Evolutionary conservation across 495 filamentous ascomycete genomes (phyloP), one percentile per base, ranked within the genome.

Genomic region (Tetracladium setigerum): DNA sequence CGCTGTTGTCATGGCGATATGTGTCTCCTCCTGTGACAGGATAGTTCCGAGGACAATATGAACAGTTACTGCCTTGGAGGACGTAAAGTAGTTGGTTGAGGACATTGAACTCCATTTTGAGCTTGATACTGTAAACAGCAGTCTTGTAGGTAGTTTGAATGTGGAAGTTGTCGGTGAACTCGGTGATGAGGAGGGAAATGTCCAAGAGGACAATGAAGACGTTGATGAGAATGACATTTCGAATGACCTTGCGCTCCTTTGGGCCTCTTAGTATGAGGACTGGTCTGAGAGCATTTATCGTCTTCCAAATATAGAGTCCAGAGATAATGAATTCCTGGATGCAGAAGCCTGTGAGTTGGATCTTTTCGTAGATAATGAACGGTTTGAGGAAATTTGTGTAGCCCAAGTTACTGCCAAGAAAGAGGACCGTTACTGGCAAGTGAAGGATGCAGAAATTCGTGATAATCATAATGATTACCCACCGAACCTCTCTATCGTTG

Each of bases 91-190:
- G 58, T n/a, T 69, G 68, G 42, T 79, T 76, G 24, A 83, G 68
- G 38, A 83, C 74, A 11, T 70, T 72, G 46, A 79, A 77, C 58
- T 84, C 80, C 12, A 80, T 64, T 57, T 82, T 82, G 31, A 84
- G 62, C 56, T 84, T 84, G 44, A 83, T 62, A 62, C 79, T 81
- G 62, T 82, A 83, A 2, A 80, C 58, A 49, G 74, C 68, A 4
- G 66, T 71, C 60, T 82, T 82, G 34, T 77, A 62, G 2, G 68
- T 71, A 14, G 72, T 76, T 53, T 82, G 71, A 30, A 78, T 63
- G 3, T 71, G 66, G 52, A 76, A 81, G n/a, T 66, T 55, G 45
- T 66, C 65, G 6, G 71, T 61, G 52, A 72, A 77, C 47, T 83
- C 73, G 44, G 74, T 47, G 0, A 60, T 59, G 13, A 83, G 53